Evolutionary conservation across 2,329 filamentous ascomycete genomes (phyloP).

Genomic region (Paracoccidioides lutzii): DNA sequence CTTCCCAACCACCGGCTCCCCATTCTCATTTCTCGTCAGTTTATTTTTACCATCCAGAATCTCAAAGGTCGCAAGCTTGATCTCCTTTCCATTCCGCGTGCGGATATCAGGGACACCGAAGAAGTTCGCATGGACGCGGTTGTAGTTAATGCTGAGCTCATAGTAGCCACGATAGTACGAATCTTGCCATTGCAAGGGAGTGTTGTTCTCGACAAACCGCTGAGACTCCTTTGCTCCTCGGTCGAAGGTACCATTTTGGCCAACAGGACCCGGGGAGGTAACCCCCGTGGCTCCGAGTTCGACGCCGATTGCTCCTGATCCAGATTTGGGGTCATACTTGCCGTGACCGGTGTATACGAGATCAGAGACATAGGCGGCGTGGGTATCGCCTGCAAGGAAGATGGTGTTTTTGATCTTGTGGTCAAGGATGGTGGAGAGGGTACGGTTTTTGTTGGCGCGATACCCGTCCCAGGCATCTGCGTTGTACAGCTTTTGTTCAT

Average conservation of each 20-base stretch:
- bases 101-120: constrained; percentile 51
- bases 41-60: constrained; percentile 1
- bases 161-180: constrained; percentile 64
- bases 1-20: not conserved
- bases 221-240: constrained; percentile 37
- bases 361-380: constrained; percentile 52
- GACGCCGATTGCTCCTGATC: constrained; percentile 45
- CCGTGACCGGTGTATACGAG: constrained; percentile 41
- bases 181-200: constrained; percentile 60
- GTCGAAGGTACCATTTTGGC: constrained; percentile 44
- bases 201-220: constrained; percentile 40
- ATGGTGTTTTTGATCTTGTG: constrained; percentile 61
- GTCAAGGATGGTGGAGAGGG: constrained; percentile 51
- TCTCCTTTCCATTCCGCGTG: constrained; percentile 49
- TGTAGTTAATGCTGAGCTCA: constrained; percentile 45
- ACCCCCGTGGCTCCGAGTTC: constrained; percentile 58
- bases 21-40: constrained; percentile 1
- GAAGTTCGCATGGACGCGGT: constrained; percentile 49
- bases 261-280: constrained; percentile 45
- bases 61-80: constrained; percentile 53
- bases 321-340: constrained; percentile 42
- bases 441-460: constrained; percentile 56
- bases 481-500: constrained; percentile 32
- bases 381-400: constrained; percentile 57
- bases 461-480: constrained; percentile 56